Conservation (phyloP, 2,329 filamentous ascomycete species). For the Penicillium oxalicum region DNA sequence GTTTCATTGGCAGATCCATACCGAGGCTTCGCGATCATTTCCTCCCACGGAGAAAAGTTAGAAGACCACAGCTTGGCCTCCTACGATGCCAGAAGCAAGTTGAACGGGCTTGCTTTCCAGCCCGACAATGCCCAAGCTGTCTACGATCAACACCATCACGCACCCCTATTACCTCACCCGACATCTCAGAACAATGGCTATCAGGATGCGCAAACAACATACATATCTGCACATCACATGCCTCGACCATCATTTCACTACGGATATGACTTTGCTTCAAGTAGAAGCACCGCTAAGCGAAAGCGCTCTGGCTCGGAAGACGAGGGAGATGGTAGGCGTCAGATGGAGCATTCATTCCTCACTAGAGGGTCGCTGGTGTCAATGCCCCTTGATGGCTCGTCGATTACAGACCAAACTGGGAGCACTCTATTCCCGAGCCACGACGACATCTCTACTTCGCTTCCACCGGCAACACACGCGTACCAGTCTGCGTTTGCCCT, state of each 20-base stretch:
- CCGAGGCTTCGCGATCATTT: constrained; percentile 71
- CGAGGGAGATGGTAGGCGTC: constrained; percentile 19
- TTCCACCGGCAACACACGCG: constrained; percentile 23
- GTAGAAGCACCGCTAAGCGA: constrained; percentile 32
- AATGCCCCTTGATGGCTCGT: constrained; percentile 26
- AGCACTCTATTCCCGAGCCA: constrained; percentile 31
- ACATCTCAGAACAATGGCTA: constrained; percentile 26
- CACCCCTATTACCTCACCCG: constrained; percentile 28
- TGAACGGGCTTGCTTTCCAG: constrained; percentile 29
- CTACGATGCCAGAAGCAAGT: constrained; percentile 47
- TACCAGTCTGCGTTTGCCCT: constrained; percentile 38
- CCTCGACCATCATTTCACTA: constrained; percentile 32
- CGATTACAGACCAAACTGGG: constrained; percentile 29
- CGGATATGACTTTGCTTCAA: constrained; percentile 28
- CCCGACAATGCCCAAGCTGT: constrained; percentile 28
- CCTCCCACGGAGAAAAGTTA: constrained; percentile 55
- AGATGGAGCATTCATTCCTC: constrained; percentile 17
- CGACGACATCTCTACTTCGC: constrained; percentile 26
- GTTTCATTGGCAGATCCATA: constrained; percentile 70
- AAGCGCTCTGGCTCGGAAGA: constrained; percentile 27
- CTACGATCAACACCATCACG: constrained; percentile 36
- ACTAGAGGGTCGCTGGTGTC: constrained; percentile 28
- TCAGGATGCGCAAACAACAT: constrained; percentile 29
- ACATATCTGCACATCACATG: constrained; percentile 31
- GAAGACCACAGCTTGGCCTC: constrained; percentile 59